Conservation (phyloP, 164 flowering plant species). For the Santalum album region DNA sequence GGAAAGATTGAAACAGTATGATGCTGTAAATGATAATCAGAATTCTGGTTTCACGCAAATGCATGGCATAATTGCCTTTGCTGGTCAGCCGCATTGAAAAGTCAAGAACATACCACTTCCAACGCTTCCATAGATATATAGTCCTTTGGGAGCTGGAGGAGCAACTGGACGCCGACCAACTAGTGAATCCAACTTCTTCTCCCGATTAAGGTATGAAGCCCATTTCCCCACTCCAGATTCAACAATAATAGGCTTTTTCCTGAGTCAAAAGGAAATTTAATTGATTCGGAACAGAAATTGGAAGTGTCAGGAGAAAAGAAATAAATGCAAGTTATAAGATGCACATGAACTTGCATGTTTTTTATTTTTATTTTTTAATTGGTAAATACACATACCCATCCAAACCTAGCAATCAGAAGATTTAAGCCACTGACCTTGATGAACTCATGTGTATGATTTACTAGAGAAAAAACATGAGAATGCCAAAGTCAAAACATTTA, state of each 20-base stretch:
- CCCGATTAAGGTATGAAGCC: slow-evolving; percentile 91
- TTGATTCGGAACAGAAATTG: slow-evolving; percentile 1
- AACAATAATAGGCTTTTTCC: slow-evolving; percentile 38
- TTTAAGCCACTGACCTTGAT: no score
- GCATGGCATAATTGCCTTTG: background rate
- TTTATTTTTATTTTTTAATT: no score
- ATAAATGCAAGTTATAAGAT: no score
- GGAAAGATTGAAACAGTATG: background rate
- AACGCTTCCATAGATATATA: slow-evolving; percentile 87
- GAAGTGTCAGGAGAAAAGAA: no score
- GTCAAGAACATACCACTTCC: slow-evolving; percentile 67
- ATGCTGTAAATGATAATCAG: background rate
- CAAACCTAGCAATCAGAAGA: no score
- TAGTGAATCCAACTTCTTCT: slow-evolving; percentile 68
- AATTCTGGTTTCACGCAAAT: background rate
- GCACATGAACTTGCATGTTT: no score
- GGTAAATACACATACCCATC: no score
- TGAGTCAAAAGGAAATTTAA: slow-evolving; percentile 14
- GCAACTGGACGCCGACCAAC: slow-evolving; percentile 75
- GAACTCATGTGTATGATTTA: no score
- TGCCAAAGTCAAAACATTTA: no score
- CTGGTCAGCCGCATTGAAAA: background rate
- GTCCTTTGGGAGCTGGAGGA: slow-evolving; percentile 89
- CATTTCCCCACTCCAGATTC: slow-evolving; percentile 96
- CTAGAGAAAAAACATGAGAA: no score